A percentile compares a stretch with the other conserved stretches of the same genome.
These are phyloP conservation scores for Populus tremula DNA, from an alignment of 345 rosid species.

Conservation along the genomic window DNA sequence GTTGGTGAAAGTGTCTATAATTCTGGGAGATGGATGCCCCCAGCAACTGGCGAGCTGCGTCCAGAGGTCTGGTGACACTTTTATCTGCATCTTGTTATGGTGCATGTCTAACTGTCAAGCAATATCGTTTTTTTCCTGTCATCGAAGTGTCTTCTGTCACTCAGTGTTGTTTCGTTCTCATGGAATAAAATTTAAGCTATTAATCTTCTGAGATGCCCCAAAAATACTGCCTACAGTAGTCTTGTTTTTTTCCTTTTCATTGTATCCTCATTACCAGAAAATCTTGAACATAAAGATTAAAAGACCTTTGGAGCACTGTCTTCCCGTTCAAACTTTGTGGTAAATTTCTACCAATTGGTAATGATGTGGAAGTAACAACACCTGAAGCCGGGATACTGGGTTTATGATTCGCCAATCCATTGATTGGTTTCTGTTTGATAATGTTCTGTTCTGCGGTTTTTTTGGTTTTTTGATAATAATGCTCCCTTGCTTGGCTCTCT, in stretches of 20 bases:
- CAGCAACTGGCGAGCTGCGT: constrained; percentile 97
- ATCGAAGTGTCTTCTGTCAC: constrained; percentile 6
- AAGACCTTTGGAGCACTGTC: neutral
- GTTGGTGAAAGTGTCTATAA: constrained; percentile 93
- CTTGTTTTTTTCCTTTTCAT: neutral
- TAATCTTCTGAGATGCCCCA: neutral
- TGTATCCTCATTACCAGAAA: neutral
- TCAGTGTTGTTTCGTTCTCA: neutral
- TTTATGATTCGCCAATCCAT: neutral
- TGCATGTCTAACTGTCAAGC: constrained; percentile 2
- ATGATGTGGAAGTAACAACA: neutral
- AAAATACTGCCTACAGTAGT: neutral
- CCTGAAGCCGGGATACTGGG: neutral
- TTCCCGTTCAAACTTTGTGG: neutral
- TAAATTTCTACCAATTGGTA: neutral
- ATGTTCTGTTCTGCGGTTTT: neutral
- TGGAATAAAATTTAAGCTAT: constrained; percentile 11
- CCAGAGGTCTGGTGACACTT: constrained; percentile 85
- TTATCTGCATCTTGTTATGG: neutral
- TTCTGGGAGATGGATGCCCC: constrained; percentile 98
- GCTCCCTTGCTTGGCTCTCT: neutral
- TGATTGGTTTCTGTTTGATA: neutral
- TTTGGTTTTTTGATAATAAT: neutral
- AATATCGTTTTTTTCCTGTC: neutral
- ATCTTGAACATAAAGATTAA: neutral